Conservation (phyloP, 2,329 filamentous ascomycete species). For the Chaetoscypha palmicola region DNA sequence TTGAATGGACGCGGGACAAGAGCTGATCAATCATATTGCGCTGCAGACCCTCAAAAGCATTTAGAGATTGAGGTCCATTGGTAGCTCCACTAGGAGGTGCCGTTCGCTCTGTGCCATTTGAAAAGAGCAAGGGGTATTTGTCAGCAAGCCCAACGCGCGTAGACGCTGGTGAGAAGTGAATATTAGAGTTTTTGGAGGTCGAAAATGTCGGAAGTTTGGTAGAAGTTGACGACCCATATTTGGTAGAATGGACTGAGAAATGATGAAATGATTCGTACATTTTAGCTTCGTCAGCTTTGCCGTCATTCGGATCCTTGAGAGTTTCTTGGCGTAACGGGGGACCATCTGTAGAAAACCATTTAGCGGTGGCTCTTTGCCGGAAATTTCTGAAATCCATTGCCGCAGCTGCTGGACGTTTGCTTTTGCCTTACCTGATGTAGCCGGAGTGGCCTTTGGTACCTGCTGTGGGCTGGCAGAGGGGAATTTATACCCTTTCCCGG, state of each 20-base stretch:
- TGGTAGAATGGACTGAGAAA: slow-evolving; percentile 11
- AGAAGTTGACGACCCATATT: slow-evolving; percentile 7
- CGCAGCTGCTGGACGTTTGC: slow-evolving; percentile 11
- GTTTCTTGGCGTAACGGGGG: slow-evolving; percentile 15
- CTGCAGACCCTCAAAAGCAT: slow-evolving; percentile 20
- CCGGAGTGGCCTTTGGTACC: slow-evolving; percentile 4
- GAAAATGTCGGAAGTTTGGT: slow-evolving; percentile 1
- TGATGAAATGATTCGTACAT: slow-evolving; percentile 24
- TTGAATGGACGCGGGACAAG: slow-evolving; percentile 18
- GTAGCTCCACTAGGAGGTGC: slow-evolving; percentile 28
- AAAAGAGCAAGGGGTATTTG: slow-evolving; percentile 15
- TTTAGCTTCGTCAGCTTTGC: slow-evolving; percentile 16
- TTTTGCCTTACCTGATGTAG: slow-evolving; percentile 20
- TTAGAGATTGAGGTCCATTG: slow-evolving; percentile 12
- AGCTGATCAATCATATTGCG: slow-evolving; percentile 20
- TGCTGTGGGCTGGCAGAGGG: slow-evolving; percentile 2
- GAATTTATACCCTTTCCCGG: slow-evolving; percentile 10
- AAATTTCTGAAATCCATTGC: slow-evolving; percentile 18
- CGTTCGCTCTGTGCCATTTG: slow-evolving; percentile 5
- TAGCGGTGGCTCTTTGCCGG: slow-evolving; percentile 14
- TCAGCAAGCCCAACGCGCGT: neutral
- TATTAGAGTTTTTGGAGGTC: neutral
- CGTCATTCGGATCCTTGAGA: slow-evolving; percentile 15
- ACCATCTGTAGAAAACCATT: slow-evolving; percentile 21
- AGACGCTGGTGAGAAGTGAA: neutral